Evolutionary conservation across 2,329 filamentous ascomycete species (phyloP).

Genomic region (Diaporthe citriasiana): DNA sequence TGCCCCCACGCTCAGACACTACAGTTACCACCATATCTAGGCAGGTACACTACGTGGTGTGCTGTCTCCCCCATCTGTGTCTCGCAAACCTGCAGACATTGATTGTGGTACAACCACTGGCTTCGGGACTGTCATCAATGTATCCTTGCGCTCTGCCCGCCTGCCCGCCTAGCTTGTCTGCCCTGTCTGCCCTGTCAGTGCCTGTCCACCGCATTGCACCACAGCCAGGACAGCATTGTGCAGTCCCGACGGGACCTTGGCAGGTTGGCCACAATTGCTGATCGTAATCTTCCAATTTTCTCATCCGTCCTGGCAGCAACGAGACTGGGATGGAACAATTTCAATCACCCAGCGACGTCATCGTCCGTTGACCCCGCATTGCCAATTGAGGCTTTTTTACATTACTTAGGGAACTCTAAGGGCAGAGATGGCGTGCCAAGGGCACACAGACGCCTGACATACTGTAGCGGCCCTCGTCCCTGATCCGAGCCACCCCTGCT

Average conservation of each 20-base stretch:
- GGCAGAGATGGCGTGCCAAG: conserved; percentile 22
- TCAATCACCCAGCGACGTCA: neutral
- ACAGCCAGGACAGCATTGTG: neutral
- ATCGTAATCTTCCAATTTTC: conserved; percentile 12
- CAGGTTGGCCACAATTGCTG: conserved; percentile 23
- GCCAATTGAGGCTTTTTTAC: conserved; percentile 26
- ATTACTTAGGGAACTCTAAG: neutral
- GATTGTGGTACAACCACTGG: too few species aligned
- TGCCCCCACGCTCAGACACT: too few species aligned
- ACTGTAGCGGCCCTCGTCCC: neutral
- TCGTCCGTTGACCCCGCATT: conserved; percentile 12
- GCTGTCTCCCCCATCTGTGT: neutral
- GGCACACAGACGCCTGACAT: conserved; percentile 4
- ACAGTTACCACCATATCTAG: too few species aligned
- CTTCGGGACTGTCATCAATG: neutral
- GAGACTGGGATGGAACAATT: neutral
- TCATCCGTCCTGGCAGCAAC: neutral
- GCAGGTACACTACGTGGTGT: neutral
- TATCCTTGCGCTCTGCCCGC: neutral
- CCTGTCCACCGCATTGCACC: too few species aligned
- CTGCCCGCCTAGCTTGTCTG: too few species aligned
- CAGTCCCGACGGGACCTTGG: neutral
- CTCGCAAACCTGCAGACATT: neutral
- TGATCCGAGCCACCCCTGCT: conserved; percentile 28
- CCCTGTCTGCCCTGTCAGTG: too few species aligned